Base-by-base conservation (phyloP, 139 green algal genomes). In the Gonium pectorale region DNA sequence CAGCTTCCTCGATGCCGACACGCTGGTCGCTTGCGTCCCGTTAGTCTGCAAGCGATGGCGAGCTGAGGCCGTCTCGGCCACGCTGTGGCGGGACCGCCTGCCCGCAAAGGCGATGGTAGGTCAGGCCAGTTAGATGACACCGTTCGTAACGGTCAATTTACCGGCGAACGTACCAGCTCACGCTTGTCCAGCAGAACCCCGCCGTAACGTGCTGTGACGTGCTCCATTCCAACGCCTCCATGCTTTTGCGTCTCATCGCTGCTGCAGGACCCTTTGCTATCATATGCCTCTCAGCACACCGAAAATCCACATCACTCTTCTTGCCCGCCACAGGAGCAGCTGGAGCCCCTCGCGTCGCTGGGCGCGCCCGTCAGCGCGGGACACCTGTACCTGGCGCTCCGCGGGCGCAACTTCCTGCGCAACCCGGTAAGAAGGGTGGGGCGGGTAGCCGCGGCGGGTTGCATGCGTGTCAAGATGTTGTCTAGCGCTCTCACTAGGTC, bases 361-460 rank as follows among this genome's bases (percentile, higher is more conserved):
- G 73, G 73, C 3, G 22, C 51, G 0, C 38, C 52, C 26, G 37
- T 81, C 54, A 56, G 3, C 54, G 9, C 73, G 11, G 60, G 26
- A 3, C 73, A 69, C 38, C 73, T 81, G 27, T 41, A 69, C 56
- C 56, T 81, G 4, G 73, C 73, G 11, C 56, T 81, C 38, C 31
- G 27, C 11, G 73, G 73, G 15, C 73, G 73, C 54, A 81, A 81
- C 54, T 52, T 81, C 22, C 54, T 81, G 3, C 54, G 73, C 31
- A 81, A 81, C 54, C 73, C 73, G 54, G 73, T 81, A 26, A 31
- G 56, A n/a, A n/a, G n/a, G n/a, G n/a, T n/a, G n/a, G n/a, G n/a
- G n/a, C n/a, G n/a, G n/a, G n/a, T n/a, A n/a, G n/a, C n/a, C n/a
- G n/a, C n/a, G n/a, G n/a, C n/a, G n/a, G n/a, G n/a, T n/a, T n/a